Evolutionary conservation across 2,329 filamentous ascomycete species (phyloP).

Genomic region (Penicillium sp.): DNA sequence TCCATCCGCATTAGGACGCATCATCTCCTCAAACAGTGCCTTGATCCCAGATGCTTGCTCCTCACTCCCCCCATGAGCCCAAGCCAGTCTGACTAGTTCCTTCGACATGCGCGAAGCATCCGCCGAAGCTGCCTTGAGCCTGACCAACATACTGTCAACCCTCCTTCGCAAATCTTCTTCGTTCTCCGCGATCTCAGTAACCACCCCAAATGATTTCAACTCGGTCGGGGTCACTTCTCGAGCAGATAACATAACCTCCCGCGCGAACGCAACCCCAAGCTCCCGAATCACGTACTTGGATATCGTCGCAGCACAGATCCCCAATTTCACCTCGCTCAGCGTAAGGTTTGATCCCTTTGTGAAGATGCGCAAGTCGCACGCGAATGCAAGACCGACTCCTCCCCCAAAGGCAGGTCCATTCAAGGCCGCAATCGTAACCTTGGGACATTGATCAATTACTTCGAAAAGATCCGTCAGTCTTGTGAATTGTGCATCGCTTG

Average conservation of each 20-base stretch:
- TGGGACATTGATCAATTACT: slow-evolving; percentile 41
- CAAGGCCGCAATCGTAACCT: slow-evolving; percentile 45
- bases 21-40: slow-evolving; percentile 31
- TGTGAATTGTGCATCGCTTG: slow-evolving; percentile 23
- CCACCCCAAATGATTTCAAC: slow-evolving; percentile 24
- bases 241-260: slow-evolving; percentile 43
- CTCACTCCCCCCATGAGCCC: slow-evolving; percentile 21
- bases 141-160: slow-evolving; percentile 28
- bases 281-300: slow-evolving; percentile 45
- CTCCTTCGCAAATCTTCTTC: slow-evolving; percentile 9
- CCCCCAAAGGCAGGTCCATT: slow-evolving; percentile 49
- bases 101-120: slow-evolving; percentile 38
- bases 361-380: slow-evolving; percentile 42
- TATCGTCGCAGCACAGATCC: slow-evolving; percentile 41
- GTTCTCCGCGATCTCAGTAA: slow-evolving; percentile 26
- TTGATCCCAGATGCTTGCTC: slow-evolving; percentile 23
- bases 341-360: slow-evolving; percentile 23
- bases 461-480: slow-evolving; percentile 35
- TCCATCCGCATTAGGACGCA: slow-evolving; percentile 24
- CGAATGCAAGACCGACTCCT: slow-evolving; percentile 47
- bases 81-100: slow-evolving; percentile 31
- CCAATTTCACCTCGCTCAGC: slow-evolving; percentile 45
- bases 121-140: slow-evolving; percentile 28
- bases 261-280: slow-evolving; percentile 39
- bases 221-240: slow-evolving; percentile 31